These are phyloP conservation scores for Babesia ovata DNA, from an alignment of 169 alveolate genomes.

Conservation along the genomic window DNA sequence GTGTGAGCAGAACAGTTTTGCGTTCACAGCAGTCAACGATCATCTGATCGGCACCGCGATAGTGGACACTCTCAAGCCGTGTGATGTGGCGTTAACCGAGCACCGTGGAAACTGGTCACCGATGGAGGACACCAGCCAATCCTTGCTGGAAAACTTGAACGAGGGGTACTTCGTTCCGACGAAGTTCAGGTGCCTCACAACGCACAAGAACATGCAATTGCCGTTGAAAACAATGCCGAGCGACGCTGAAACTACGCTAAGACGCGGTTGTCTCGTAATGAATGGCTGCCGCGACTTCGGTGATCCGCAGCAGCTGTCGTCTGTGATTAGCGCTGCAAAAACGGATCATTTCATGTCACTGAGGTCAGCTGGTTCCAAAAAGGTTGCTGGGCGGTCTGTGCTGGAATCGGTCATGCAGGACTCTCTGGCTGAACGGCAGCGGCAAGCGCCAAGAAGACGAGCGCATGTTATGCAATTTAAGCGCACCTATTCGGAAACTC, in stretches of 20 bases:
- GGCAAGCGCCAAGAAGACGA: no score
- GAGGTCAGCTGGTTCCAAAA: slow-evolving; percentile 7
- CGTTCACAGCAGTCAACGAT: slow-evolving; percentile 30
- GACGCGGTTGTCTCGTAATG: slow-evolving; percentile 53
- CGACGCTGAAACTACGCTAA: background rate
- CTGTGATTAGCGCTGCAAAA: slow-evolving; percentile 19
- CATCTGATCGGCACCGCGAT: slow-evolving; percentile 46
- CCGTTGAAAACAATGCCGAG: slow-evolving; percentile 18
- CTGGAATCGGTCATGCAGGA: slow-evolving; percentile 13
- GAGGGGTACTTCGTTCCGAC: slow-evolving; percentile 67
- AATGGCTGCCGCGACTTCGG: slow-evolving; percentile 36
- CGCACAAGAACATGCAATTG: slow-evolving; percentile 46
- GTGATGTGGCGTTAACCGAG: slow-evolving; percentile 51
- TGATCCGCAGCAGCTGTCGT: slow-evolving; percentile 3
- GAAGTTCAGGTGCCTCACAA: slow-evolving; percentile 38
- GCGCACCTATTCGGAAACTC: no score
- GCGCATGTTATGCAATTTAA: no score
- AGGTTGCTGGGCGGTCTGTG: slow-evolving; percentile 21
- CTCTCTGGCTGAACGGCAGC: background rate
- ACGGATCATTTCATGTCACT: slow-evolving; percentile 32
- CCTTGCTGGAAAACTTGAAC: slow-evolving; percentile 48
- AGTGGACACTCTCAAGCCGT: slow-evolving; percentile 29
- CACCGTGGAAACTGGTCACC: slow-evolving; percentile 47
- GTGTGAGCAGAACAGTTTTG: slow-evolving; percentile 18
- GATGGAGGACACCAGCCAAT: slow-evolving; percentile 30